A percentile compares a stretch with the other conserved stretches of the same genome.
Conservation (phyloP, 2,329 filamentous ascomycete genomes). For the Elsinoe ampelina region DNA sequence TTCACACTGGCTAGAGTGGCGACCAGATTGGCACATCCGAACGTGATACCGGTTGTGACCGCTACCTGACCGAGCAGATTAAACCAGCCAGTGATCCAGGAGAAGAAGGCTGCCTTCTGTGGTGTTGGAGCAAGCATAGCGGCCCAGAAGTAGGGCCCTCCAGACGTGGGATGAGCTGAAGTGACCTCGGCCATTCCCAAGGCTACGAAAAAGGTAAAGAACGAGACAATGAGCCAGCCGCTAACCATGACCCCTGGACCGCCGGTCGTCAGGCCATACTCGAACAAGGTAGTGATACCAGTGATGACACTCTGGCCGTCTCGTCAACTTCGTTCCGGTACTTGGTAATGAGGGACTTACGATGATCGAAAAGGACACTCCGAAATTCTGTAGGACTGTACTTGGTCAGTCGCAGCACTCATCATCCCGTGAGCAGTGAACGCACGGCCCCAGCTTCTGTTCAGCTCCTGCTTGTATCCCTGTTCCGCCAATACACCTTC, state of each 20-base stretch:
- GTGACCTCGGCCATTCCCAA: slow-evolving; percentile 52
- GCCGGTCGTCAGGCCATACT: slow-evolving; percentile 46
- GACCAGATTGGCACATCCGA: slow-evolving; percentile 39
- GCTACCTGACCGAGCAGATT: slow-evolving; percentile 42
- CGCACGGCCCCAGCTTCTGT: slow-evolving; percentile 41
- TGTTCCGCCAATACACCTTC: slow-evolving; percentile 46
- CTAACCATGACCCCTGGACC: slow-evolving; percentile 48
- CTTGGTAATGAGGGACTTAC: slow-evolving; percentile 27
- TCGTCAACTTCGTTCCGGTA: neutral
- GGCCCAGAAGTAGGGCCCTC: slow-evolving; percentile 54
- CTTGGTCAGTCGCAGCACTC: neutral
- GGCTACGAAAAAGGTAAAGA: slow-evolving; percentile 48
- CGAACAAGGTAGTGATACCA: slow-evolving; percentile 50
- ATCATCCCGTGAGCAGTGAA: slow-evolving; percentile 16
- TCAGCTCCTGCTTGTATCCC: slow-evolving; percentile 52
- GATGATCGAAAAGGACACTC: slow-evolving; percentile 54
- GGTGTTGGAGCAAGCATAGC: slow-evolving; percentile 45
- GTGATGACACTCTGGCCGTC: slow-evolving; percentile 45
- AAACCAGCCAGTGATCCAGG: slow-evolving; percentile 43
- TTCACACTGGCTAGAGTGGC: slow-evolving; percentile 39
- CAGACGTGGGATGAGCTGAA: slow-evolving; percentile 49
- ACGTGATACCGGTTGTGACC: slow-evolving; percentile 41
- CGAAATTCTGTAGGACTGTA: slow-evolving; percentile 49
- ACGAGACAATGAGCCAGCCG: slow-evolving; percentile 47
- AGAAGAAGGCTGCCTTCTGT: slow-evolving; percentile 34